A percentile compares a stretch with the other conserved stretches of the same genome.
phyloP scores from a whole-genome alignment of 2,329 filamentous ascomycete species.

The Juglanconis sp. region DNA sequence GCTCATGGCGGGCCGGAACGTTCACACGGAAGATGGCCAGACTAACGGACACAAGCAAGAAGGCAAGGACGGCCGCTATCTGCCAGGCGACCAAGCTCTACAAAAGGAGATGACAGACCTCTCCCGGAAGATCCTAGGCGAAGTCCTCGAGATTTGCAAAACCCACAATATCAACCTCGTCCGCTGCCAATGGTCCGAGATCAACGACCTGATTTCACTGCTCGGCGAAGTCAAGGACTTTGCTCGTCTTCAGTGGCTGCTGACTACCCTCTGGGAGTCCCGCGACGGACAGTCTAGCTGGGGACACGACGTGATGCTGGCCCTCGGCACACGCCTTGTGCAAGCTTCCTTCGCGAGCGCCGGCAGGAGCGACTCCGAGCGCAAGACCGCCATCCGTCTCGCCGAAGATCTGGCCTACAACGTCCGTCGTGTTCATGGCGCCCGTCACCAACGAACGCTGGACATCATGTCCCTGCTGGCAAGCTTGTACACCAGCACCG shows the following conservation, averaged over 20 bases:
- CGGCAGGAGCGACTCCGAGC: background rate
- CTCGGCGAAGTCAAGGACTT: conserved; percentile 1
- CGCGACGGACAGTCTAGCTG: background rate
- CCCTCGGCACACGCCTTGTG: background rate
- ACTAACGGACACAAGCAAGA: background rate
- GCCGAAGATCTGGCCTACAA: conserved; percentile 7
- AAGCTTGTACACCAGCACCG: conserved; percentile 1
- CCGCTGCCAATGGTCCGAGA: background rate
- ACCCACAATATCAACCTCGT: conserved; percentile 1
- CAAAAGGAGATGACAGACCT: background rate
- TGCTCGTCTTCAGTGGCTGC: background rate
- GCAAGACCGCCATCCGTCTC: background rate
- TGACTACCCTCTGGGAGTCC: background rate
- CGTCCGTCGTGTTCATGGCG: background rate
- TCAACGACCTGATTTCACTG: background rate
- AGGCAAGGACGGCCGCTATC: background rate
- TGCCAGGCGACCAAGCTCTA: background rate
- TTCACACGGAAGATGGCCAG: background rate
- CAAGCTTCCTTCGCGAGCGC: conserved; percentile 1
- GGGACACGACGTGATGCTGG: conserved; percentile 6
- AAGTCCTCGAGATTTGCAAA: conserved; percentile 2
- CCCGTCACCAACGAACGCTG: background rate
- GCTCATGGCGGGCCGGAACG: background rate
- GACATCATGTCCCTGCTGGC: conserved; percentile 1
- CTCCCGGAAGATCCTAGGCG: background rate